Conservation (phyloP, 2,329 filamentous ascomycete genomes). For the Penicillium italicum region DNA sequence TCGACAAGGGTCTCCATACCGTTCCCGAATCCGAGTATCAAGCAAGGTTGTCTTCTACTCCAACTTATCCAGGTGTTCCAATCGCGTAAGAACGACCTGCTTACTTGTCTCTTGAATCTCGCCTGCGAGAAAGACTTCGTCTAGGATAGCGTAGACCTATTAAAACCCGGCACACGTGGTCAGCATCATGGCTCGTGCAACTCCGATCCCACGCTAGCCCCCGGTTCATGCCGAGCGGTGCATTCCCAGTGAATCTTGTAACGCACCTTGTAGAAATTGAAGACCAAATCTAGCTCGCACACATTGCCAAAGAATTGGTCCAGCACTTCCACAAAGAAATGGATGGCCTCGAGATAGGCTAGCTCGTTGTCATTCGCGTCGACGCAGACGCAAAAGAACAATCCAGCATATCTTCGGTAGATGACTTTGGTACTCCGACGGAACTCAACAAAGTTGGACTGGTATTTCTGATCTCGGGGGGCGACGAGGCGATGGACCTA, state of each 20-base stretch:
- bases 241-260: neutral
- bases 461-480: slow-evolving; percentile 97
- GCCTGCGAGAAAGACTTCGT: slow-evolving; percentile 95
- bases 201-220: slow-evolving; percentile 1
- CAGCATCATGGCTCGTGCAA: slow-evolving; percentile 3
- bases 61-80: slow-evolving; percentile 95
- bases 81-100: slow-evolving; percentile 86
- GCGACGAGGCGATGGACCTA: slow-evolving; percentile 95
- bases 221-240: neutral
- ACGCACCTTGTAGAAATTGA: slow-evolving; percentile 66
- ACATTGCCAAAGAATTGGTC: slow-evolving; percentile 99
- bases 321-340: slow-evolving; percentile 98
- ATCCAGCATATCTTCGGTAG: slow-evolving; percentile 92
- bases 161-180: neutral
- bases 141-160: slow-evolving; percentile 92
- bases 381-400: slow-evolving; percentile 99
- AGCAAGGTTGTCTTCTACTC: slow-evolving; percentile 54
- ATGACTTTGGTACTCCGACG: slow-evolving; percentile 76
- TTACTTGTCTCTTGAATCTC: slow-evolving; percentile 99
- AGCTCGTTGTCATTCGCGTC: slow-evolving; percentile 99
- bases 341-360: slow-evolving; percentile 93
- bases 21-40: neutral
- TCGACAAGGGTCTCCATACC: neutral
- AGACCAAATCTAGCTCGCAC: slow-evolving; percentile 88
- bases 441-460: slow-evolving; percentile 97